A percentile compares a stretch with the other conserved stretches of the same genome.
Conservation (phyloP, 805 yeast genomes). For the Hanseniaspora thailandica region DNA sequence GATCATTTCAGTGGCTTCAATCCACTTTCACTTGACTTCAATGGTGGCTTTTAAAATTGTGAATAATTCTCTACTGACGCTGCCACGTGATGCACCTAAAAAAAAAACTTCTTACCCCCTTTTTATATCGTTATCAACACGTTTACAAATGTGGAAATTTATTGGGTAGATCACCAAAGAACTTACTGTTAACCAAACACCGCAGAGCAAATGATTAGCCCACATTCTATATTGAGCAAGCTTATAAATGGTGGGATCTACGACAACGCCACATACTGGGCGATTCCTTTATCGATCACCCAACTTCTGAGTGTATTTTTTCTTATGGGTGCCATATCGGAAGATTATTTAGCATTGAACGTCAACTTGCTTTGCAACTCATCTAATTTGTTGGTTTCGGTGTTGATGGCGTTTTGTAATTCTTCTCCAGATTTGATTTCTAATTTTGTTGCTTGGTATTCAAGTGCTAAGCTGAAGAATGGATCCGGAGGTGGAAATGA, state of each 20-base stretch:
- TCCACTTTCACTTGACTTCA: too few relatives aligned
- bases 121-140: neutral
- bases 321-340: slow-evolving; percentile 28
- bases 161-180: neutral
- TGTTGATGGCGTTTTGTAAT: slow-evolving; percentile 30
- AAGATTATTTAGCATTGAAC: slow-evolving; percentile 29
- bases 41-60: too few relatives aligned
- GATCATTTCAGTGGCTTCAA: too few relatives aligned
- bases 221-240: neutral
- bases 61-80: too few relatives aligned
- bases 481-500: too few relatives aligned
- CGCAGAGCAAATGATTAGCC: neutral
- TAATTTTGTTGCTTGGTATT: slow-evolving; percentile 29
- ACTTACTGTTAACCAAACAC: neutral
- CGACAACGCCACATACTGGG: slow-evolving; percentile 19
- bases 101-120: neutral
- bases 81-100: too few relatives aligned
- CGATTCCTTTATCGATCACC: slow-evolving; percentile 21
- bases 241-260: slow-evolving; percentile 18
- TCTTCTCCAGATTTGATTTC: slow-evolving; percentile 31
- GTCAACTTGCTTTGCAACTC: slow-evolving; percentile 20
- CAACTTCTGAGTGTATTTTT: slow-evolving; percentile 25
- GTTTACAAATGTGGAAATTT: too few relatives aligned
- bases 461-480: neutral
- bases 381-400: slow-evolving; percentile 23